Evolutionary conservation across 352 stramenopile genomes (phyloP), one percentile per base, ranked within the genome.

Genomic region (Phytophthora aleatoria): DNA sequence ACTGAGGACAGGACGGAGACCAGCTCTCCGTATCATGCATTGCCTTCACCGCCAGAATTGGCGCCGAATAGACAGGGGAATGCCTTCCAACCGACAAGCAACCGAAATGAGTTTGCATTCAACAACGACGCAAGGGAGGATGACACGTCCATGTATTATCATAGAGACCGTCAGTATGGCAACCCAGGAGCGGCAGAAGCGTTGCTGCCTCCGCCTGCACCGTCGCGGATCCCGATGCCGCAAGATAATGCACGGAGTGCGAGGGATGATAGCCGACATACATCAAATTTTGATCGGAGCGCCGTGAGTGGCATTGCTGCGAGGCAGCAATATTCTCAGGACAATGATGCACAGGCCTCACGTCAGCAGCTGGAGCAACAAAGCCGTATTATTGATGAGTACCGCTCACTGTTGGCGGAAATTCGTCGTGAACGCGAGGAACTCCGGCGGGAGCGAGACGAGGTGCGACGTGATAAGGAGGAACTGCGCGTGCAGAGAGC

Each of bases 341-440:
- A 66, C 16, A 69, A 57, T 38, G 60, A 71, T 16, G 15, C 50
- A 38, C 43, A 64, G 30, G 42, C 42, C 12, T 67, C 65, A 28
- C 43, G 52, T 27, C 60, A 74, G 26, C 61, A 71, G 1, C 35
- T 74, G 47, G 47, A 71, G 8, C 63, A 71, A 44, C 66, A 68
- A n/a, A 56, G 10, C 20, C 64, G 75, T 30, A 69, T 89, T 2
- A 76, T 85, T 26, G 72, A 84, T 13, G 83, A 94, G 31, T 94
- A 94, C 52, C 78, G 80, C 2, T 65, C 64, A n/a, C 64, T 94
- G 1, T 54, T 94, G 36, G 48, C 57, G 16, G 85, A 91, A 61
- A 92, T 94, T 64, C 85, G 85, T 6, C 75, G 72, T 41, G 85
- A 94, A 60, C 81, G 83, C 7, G 77, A 88, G n/a, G 79, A 92